Evolutionary conservation across 192 early-diverging fungal genomes (phyloP).

Genomic region (Cladochytrium replicatum): DNA sequence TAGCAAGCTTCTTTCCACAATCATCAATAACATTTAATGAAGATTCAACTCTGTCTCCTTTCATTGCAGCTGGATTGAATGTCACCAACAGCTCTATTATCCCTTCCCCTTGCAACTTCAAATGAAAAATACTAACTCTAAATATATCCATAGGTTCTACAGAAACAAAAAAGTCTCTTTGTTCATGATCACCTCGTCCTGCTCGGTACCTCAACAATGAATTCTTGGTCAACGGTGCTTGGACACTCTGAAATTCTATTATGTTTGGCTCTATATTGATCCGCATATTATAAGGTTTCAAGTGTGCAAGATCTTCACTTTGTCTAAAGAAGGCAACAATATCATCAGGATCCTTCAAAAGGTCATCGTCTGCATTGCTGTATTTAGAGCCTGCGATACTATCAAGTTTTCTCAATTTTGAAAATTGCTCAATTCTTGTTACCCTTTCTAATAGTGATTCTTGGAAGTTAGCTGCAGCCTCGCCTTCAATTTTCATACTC

Average conservation of each 20-base stretch:
- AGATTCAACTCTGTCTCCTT: slow-evolving; percentile 32
- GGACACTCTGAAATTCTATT: slow-evolving; percentile 41
- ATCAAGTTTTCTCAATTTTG: slow-evolving; percentile 1
- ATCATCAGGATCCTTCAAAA: slow-evolving; percentile 38
- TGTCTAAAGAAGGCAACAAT: slow-evolving; percentile 37
- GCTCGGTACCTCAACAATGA: slow-evolving; percentile 38
- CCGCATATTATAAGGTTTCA: slow-evolving; percentile 29
- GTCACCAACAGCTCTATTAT: slow-evolving; percentile 36
- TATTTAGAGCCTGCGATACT: neutral
- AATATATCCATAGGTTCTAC: slow-evolving; percentile 45
- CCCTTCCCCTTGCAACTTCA: slow-evolving; percentile 47
- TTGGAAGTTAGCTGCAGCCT: no score
- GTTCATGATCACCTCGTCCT: slow-evolving; percentile 42
- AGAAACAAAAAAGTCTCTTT: slow-evolving; percentile 46
- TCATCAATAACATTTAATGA: slow-evolving; percentile 44
- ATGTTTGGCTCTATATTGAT: slow-evolving; percentile 34
- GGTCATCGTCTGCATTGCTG: neutral
- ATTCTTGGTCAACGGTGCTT: slow-evolving; percentile 35
- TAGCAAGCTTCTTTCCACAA: slow-evolving; percentile 34
- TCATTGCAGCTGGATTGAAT: slow-evolving; percentile 38
- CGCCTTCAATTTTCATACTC: no score
- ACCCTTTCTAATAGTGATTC: no score
- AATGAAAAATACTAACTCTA: slow-evolving; percentile 29
- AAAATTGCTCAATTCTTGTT: slow-evolving; percentile 21
- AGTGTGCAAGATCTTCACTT: slow-evolving; percentile 33